Evolutionary conservation across 2,329 filamentous ascomycete species (phyloP).

Genomic region (Didymella lethalis): DNA sequence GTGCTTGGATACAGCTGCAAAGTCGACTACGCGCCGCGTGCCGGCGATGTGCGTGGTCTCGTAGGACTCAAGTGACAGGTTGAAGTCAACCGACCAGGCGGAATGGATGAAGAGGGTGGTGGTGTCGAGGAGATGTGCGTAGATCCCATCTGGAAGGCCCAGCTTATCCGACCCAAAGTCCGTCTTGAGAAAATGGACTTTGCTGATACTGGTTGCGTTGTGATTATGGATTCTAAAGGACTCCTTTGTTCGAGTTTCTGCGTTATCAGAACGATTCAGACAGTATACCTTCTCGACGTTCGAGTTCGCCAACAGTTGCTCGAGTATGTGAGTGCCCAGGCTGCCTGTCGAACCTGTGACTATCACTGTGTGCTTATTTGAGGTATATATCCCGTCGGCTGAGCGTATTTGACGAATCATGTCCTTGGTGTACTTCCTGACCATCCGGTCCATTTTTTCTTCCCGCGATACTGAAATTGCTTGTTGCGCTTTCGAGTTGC

Average conservation of each 20-base stretch:
- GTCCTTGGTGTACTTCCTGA: constrained; percentile 11
- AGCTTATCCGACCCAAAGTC: constrained; percentile 39
- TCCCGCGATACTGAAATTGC: background rate
- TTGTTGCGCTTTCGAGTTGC: background rate
- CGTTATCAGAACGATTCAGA: constrained; percentile 30
- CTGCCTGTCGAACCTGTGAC: constrained; percentile 39
- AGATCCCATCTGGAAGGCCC: constrained; percentile 46
- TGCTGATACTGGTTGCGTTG: constrained; percentile 6
- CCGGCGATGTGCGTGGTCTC: constrained; percentile 25
- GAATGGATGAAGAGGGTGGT: constrained; percentile 59
- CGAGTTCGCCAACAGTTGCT: constrained; percentile 26
- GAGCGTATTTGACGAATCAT: constrained; percentile 1
- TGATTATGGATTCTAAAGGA: constrained; percentile 9
- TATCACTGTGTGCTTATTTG: constrained; percentile 24
- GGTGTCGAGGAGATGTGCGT: constrained; percentile 19
- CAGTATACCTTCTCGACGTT: constrained; percentile 31
- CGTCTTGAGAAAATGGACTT: constrained; percentile 22
- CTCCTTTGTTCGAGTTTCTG: constrained; percentile 21
- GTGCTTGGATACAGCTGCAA: constrained; percentile 9
- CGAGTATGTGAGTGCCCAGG: constrained; percentile 34
- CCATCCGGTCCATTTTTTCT: constrained; percentile 7
- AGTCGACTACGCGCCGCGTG: constrained; percentile 18
- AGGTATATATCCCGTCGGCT: background rate
- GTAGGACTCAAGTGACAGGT: constrained; percentile 28
- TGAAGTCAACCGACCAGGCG: constrained; percentile 66